Evolutionary conservation across 495 filamentous ascomycete species (phyloP), one percentile per base, ranked within the genome.

Genomic region (Rostrohypoxylon terebratum): DNA sequence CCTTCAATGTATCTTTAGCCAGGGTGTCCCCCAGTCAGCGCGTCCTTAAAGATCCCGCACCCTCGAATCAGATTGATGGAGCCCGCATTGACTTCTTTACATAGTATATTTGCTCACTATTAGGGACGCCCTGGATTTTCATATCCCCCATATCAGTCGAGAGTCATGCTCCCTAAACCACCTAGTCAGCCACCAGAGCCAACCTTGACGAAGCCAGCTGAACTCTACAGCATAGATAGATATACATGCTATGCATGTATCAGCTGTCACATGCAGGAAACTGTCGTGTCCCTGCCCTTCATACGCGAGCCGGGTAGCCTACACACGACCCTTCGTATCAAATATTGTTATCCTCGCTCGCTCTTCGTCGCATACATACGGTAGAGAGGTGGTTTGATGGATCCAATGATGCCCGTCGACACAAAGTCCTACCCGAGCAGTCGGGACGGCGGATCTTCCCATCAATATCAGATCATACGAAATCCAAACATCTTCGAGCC

Each of bases 251-350:
- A 74, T 70, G 71, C 71, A 66, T 38, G 45, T 53, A 59, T 67
- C 63, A 66, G 62, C 62, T 66, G 58, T 74, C 63, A 59, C 66
- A 62, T 74, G 71, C 71, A 74, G 66, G 31, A 66, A 42, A 31
- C 16, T 55, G 10, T 60, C 54, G 7, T 14, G 14, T 47, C 60
- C 45, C 23, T 72, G 51, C 42, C 42, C 38, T 34, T 38, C 47
- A 42, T 36, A 61, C 44, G 59, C 53, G 47, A 65, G 36, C 40
- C 50, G 5, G 36, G 38, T 50, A 3, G 55, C 58, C 51, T 50
- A 48, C 71, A 66, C 61, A 58, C 23, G 59, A 51, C 21, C 34
- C 40, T 50, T 14, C 33, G 31, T 31, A 62, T 33, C 28, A 33
- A 62, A 51, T 36, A 62, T 58, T 16, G 61, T 18, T 47, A 33